phyloP scores from a whole-genome alignment of 2,329 filamentous ascomycete genomes.

The Aureobasidium sp. region DNA sequence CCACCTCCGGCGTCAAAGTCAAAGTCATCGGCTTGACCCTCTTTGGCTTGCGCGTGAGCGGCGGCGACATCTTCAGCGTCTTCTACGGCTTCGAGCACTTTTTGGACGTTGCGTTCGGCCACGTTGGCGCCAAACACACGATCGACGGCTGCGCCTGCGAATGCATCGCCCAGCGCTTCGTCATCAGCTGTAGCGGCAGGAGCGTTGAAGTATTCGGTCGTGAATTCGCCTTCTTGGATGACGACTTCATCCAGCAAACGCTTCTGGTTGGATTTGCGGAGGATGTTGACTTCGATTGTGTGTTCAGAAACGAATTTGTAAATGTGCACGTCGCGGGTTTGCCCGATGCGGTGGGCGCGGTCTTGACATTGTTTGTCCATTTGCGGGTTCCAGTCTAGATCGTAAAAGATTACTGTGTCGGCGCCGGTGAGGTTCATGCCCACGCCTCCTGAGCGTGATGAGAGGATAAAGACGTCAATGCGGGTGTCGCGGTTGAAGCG shows the following conservation, averaged over 20 bases:
- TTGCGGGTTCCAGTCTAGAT: constrained; percentile 97
- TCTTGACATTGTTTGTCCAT: constrained; percentile 99
- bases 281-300: constrained; percentile 95
- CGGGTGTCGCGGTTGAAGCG: constrained; percentile 86
- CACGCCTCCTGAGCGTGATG: constrained; percentile 85
- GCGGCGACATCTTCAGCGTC: constrained; percentile 87
- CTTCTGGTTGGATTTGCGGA: constrained; percentile 95
- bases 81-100: constrained; percentile 80
- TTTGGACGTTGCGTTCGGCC: constrained; percentile 56
- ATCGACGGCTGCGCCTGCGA: constrained; percentile 56
- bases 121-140: constrained; percentile 66
- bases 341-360: constrained; percentile 90
- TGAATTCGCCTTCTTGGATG: constrained; percentile 97
- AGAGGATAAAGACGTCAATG: constrained; percentile 92
- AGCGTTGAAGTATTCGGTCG: constrained; percentile 87
- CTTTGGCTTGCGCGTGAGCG: constrained; percentile 79
- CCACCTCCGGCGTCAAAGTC: constrained; percentile 67
- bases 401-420: constrained; percentile 97
- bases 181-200: constrained; percentile 48
- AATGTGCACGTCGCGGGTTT: constrained; percentile 95
- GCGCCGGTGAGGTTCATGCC: constrained; percentile 96
- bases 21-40: constrained; percentile 74
- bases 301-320: constrained; percentile 59
- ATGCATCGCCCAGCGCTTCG: constrained; percentile 50
- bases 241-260: constrained; percentile 96